Evolutionary conservation across 2,329 filamentous ascomycete species (phyloP), one percentile per base, ranked within the genome.

Genomic region (Claviceps fusiformis): DNA sequence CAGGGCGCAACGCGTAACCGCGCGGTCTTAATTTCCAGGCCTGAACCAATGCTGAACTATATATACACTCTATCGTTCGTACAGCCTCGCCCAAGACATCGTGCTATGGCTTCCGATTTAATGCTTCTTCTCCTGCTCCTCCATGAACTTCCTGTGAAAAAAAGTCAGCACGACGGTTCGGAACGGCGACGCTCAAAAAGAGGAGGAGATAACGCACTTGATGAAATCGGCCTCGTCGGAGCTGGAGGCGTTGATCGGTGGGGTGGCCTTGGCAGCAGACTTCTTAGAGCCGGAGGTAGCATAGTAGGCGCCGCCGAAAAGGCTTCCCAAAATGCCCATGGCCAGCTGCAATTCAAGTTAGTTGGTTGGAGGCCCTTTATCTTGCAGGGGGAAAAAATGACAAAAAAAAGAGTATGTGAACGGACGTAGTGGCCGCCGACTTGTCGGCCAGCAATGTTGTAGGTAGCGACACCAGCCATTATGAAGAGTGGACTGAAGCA

Each of bases 221-320:
- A 83, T 81, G 70, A 83, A 83, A 67, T 82, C 78, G 68, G 76
- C 78, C 73, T 83, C 80, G 66, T 82, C 80, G 63, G 78, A 73
- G 71, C 74, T 80, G 53, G 77, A 75, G 57, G 80, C 80, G 68
- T 82, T 82, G 73, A 83, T 80, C 52, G 80, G 80, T 59, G 80
- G 80, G 52, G 75, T 67, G 57, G 74, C 71, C 50, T 66, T 63
- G 59, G 75, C 73, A 47, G 71, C 64, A 57, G 72, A 69, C 60
- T 70, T 70, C 60, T 73, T 73, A 66, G 73, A 67, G 58, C 79
- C 75, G 51, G 71, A 67, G 55, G 71, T 57, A 54, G 71, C 69
- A 44, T 71, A 63, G 67, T 75, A 76, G 65, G 65, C 64, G 58
- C 75, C 77, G 61, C 72, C 73, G 63, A 79, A 78, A 51, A 82